phyloP scores from a whole-genome alignment of 108 stramenopile genomes.

The Heterococcus sp. region DNA sequence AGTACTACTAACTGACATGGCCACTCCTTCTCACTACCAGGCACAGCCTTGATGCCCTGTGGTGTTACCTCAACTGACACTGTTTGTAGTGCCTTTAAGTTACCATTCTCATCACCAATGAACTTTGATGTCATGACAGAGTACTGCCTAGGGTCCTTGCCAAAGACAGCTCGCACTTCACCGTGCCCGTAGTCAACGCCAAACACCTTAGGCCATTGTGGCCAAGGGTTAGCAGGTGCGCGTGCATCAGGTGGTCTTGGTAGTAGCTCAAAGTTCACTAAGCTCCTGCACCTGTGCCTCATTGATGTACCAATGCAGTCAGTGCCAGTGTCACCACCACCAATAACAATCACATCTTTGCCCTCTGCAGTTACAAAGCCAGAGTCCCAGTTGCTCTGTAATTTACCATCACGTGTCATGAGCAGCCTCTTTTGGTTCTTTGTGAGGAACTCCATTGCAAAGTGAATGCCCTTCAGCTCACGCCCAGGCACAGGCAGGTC shows the following conservation, averaged over 20 bases:
- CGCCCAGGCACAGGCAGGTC: slow-evolving; percentile 88
- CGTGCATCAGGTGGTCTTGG: slow-evolving; percentile 84
- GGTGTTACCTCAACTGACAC: too few relatives aligned
- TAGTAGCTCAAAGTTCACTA: slow-evolving; percentile 95
- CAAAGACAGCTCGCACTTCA: slow-evolving; percentile 82
- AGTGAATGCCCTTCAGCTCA: slow-evolving; percentile 56
- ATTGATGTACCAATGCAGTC: slow-evolving; percentile 97
- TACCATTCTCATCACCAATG: too few relatives aligned
- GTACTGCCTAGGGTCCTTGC: slow-evolving; percentile 91
- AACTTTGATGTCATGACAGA: too few relatives aligned
- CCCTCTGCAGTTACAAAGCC: slow-evolving; percentile 91
- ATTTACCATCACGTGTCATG: slow-evolving; percentile 83
- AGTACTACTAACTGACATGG: too few relatives aligned
- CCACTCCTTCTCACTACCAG: too few relatives aligned
- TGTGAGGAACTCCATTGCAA: slow-evolving; percentile 81
- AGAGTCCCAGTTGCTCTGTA: slow-evolving; percentile 86
- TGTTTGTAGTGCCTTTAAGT: too few relatives aligned
- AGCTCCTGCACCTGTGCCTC: slow-evolving; percentile 91
- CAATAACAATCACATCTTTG: slow-evolving; percentile 95
- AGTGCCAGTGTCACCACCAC: slow-evolving; percentile 81
- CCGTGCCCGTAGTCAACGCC: slow-evolving; percentile 95
- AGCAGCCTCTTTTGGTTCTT: slow-evolving; percentile 91
- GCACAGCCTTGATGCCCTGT: too few relatives aligned
- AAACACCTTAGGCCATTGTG: slow-evolving; percentile 93
- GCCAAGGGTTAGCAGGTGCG: slow-evolving; percentile 90